Base-by-base conservation (phyloP, 257 asterid species). In the Linderniella brevidens region DNA sequence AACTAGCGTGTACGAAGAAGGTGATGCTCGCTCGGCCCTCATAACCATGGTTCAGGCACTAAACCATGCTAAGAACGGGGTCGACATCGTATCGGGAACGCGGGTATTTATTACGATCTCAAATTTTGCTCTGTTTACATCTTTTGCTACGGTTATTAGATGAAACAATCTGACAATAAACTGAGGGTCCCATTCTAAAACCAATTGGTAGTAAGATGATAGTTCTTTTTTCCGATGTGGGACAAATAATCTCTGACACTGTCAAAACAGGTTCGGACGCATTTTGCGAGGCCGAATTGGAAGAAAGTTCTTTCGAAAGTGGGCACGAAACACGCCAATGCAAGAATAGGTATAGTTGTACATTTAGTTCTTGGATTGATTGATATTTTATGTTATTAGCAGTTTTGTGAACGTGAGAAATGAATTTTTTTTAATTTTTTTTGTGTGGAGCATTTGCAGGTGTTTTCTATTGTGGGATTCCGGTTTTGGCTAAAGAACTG, bases 11-110 rank as follows among this genome's bases (percentile, higher is more conserved):
- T 88, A 88, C 19, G 97, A 87, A 65, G 95, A 87, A 70, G 95
- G 97, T 5, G 95, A 87, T 69, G 97, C 93, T 29, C 95, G 93
- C 56, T 87, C 97, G 18, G 94, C 95, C 37, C 93, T 87, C 62
- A 83, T 87, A 69, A 87, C 97, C 35, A 83, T 87, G 95, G 95
- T 87, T 45, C 97, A 83, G 47, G 93, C 95, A 16, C 93, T 87
- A 48, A 83, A 87, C 72, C 95, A 87, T 76, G 95, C 97, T 5
- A 87, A 87, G 59, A 83, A 87, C 42, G 97, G 97, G 44, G 93
- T 80, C 37, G 95, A 83, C 48, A 72, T 83, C 54, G 92, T 87
- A 45, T 83, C 92, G 9, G 92, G 97, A 48, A 87, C 92, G 20
- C 67, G 92, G 74, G 97, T 86, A 66, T 61, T 75, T n/a, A 12